A percentile compares a stretch with the other conserved stretches of the same genome.
Evolutionary conservation across 1,284 basidiomycete genomes (phyloP).

Genomic region (Mrakiaceae sp.): DNA sequence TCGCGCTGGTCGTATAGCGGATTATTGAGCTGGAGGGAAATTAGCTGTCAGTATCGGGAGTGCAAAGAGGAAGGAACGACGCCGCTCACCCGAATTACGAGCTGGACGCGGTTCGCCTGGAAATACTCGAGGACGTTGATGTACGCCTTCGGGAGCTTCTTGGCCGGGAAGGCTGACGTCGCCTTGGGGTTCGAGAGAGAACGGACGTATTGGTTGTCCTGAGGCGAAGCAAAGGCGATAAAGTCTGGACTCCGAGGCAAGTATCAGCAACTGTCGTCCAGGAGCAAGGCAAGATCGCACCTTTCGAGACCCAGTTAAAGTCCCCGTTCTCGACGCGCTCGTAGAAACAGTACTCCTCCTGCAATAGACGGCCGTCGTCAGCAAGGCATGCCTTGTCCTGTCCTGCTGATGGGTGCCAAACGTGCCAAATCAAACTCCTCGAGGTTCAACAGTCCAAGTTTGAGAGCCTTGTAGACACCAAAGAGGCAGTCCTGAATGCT

Average conservation of each 20-base stretch:
- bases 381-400: too few species aligned
- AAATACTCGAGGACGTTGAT: slow-evolving; percentile 88
- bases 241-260: slow-evolving; percentile 21
- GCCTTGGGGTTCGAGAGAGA: not conserved
- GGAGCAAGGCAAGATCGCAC: too few species aligned
- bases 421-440: slow-evolving; percentile 54
- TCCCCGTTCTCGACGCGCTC: slow-evolving; percentile 95
- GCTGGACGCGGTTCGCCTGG: slow-evolving; percentile 67
- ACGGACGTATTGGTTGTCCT: slow-evolving; percentile 8
- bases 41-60: too few species aligned
- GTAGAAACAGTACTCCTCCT: slow-evolving; percentile 37
- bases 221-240: not conserved
- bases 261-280: too few species aligned
- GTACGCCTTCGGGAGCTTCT: slow-evolving; percentile 64
- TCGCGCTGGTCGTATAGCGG: slow-evolving; percentile 78
- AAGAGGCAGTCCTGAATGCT: slow-evolving; percentile 81
- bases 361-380: too few species aligned
- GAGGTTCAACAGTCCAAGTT: slow-evolving; percentile 78
- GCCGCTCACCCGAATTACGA: slow-evolving; percentile 50
- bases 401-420: slow-evolving; percentile 12
- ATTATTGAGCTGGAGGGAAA: slow-evolving; percentile 62
- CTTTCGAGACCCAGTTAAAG: slow-evolving; percentile 89
- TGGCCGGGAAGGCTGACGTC: slow-evolving; percentile 2
- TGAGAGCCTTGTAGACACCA: slow-evolving; percentile 89
- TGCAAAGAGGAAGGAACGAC: too few species aligned